A percentile compares a stretch with the other conserved stretches of the same genome.
These are phyloP conservation scores for Vigna mungo DNA, from an alignment of 306 rosid species.

Conservation along the genomic window DNA sequence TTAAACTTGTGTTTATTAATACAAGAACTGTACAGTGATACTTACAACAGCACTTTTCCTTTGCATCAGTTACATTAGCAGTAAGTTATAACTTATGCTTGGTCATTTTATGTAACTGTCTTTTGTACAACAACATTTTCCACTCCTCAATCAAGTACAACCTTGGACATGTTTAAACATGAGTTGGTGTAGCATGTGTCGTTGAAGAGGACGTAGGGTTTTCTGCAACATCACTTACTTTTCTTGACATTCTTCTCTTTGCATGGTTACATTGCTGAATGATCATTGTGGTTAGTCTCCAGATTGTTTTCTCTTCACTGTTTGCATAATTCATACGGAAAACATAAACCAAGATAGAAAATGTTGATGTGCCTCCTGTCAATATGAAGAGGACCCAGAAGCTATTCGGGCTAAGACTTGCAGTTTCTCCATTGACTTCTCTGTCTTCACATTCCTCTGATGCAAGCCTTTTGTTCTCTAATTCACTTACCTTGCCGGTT, in stretches of 20 bases:
- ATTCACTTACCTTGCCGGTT: slow-evolving; percentile 32
- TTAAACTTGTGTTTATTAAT: slow-evolving; percentile 2
- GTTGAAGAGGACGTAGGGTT: neutral
- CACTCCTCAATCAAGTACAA: neutral
- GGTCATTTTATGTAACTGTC: neutral
- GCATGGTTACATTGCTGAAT: slow-evolving; percentile 42
- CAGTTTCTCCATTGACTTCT: slow-evolving; percentile 19
- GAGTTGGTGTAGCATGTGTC: neutral
- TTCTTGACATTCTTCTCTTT: slow-evolving; percentile 42
- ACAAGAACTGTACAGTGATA: neutral
- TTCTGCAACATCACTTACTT: slow-evolving; percentile 36
- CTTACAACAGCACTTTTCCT: neutral
- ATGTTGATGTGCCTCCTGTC: neutral
- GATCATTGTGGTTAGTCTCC: slow-evolving; percentile 37
- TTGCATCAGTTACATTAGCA: neutral
- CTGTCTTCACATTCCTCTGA: slow-evolving; percentile 42
- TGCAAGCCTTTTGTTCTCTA: slow-evolving; percentile 55
- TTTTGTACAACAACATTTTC: neutral
- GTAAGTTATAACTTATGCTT: neutral
- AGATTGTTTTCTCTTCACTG: slow-evolving; percentile 15
- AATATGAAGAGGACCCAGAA: slow-evolving; percentile 17
- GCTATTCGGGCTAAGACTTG: slow-evolving; percentile 54
- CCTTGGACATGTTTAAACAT: neutral
- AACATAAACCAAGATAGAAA: slow-evolving; percentile 47
- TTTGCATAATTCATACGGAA: neutral